Percentiles rank a stretch among this genome's conserved stretches.
Evolutionary conservation across 495 filamentous ascomycete species (phyloP).

Genomic region (Hypoxylon trugodes): DNA sequence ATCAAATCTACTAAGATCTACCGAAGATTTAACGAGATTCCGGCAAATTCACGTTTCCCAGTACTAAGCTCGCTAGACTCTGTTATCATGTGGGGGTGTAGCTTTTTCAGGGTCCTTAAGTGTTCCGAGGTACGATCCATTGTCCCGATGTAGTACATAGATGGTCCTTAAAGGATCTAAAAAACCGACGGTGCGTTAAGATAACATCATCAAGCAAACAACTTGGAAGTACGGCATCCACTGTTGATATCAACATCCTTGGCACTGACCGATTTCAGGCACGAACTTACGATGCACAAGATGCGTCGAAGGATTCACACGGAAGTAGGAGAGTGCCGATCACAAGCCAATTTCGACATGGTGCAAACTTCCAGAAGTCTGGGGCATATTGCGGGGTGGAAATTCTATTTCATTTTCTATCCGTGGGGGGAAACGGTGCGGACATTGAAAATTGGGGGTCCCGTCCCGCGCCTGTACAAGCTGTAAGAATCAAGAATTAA

Average conservation of each 20-base stretch:
- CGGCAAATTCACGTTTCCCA: constrained; percentile 32
- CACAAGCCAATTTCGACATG: constrained; percentile 24
- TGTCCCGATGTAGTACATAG: not conserved
- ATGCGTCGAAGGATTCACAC: constrained; percentile 14
- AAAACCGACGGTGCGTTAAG: constrained; percentile 5
- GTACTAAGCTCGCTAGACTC: constrained; percentile 15
- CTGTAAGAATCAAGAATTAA: no score
- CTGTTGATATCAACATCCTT: not conserved
- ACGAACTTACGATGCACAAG: constrained; percentile 25
- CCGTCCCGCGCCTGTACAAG: no score
- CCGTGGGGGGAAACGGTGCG: constrained; percentile 10
- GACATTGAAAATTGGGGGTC: no score
- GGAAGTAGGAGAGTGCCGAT: constrained; percentile 24
- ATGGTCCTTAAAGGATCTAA: not conserved
- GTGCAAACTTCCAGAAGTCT: constrained; percentile 27
- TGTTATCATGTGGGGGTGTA: constrained; percentile 22
- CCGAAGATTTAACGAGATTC: constrained; percentile 31
- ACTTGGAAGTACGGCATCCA: constrained; percentile 4
- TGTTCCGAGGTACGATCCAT: constrained; percentile 27
- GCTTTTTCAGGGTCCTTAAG: constrained; percentile 25
- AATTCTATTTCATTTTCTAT: constrained; percentile 15
- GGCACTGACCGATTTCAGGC: constrained; percentile 14
- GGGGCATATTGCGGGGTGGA: constrained; percentile 37
- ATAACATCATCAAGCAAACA: constrained; percentile 17
- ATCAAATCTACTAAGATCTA: not conserved